Percentiles rank a stretch among this genome's conserved stretches.
These are phyloP conservation scores for Aegilops longissima DNA, from an alignment of 176 grass and related monocot species.

Conservation along the genomic window DNA sequence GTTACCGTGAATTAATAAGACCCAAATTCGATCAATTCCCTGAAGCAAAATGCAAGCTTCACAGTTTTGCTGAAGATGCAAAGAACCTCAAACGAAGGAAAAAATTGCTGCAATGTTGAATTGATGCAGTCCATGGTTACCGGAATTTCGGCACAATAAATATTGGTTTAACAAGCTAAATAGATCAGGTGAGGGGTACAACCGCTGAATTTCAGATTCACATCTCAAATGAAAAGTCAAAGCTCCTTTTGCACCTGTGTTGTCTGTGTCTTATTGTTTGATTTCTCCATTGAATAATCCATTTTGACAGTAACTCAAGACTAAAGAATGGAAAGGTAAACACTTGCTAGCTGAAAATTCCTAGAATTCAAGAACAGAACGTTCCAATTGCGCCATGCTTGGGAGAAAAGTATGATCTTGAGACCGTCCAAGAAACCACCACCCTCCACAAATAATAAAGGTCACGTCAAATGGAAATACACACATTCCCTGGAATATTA, in stretches of 20 bases:
- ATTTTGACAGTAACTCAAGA: not conserved
- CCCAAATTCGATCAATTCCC: not conserved
- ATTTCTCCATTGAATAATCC: no score
- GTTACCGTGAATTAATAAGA: no score
- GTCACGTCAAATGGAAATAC: constrained; percentile 5
- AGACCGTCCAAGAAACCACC: not conserved
- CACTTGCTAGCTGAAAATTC: constrained; percentile 1
- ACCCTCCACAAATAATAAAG: not conserved
- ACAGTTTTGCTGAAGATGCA: not conserved
- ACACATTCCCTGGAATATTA: constrained; percentile 7
- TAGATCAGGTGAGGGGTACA: not conserved
- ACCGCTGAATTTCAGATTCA: not conserved
- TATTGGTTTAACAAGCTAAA: not conserved
- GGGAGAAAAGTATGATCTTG: constrained; percentile 25
- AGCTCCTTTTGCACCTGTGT: no score
- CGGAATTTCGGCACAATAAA: not conserved
- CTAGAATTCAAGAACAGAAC: not conserved
- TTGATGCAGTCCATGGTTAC: not conserved
- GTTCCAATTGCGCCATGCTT: not conserved
- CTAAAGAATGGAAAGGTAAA: not conserved
- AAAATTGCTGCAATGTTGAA: not conserved
- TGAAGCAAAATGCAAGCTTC: not conserved
- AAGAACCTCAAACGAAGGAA: not conserved
- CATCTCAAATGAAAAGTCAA: no score
- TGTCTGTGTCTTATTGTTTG: no score